phyloP scores from a whole-genome alignment of 495 filamentous ascomycete species.

The Cenococcum geophilum region DNA sequence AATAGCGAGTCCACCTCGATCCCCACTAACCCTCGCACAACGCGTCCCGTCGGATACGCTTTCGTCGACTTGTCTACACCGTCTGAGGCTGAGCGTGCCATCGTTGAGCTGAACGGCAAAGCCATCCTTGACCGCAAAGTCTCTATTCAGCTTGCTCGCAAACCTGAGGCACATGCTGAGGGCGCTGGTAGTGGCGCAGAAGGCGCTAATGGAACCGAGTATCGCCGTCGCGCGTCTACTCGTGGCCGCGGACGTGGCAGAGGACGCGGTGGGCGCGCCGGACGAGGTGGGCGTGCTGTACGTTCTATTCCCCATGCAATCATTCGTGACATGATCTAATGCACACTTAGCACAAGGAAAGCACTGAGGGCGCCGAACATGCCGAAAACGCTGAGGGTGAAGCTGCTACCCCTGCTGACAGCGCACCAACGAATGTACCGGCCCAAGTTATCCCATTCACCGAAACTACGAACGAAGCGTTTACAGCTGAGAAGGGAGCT shows the following conservation, averaged over 20 bases:
- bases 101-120: slow-evolving; percentile 89
- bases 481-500: slow-evolving; percentile 45
- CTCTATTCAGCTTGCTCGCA: slow-evolving; percentile 95
- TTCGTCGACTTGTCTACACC: slow-evolving; percentile 97
- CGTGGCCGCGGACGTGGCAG: slow-evolving; percentile 43
- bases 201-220: slow-evolving; percentile 62
- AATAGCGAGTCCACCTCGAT: slow-evolving; percentile 95
- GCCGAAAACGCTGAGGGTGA: slow-evolving; percentile 28
- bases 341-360: slow-evolving; percentile 24
- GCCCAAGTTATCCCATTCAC: slow-evolving; percentile 50
- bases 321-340: neutral
- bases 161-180: slow-evolving; percentile 81
- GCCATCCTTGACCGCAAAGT: slow-evolving; percentile 97
- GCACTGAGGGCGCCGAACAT: slow-evolving; percentile 30
- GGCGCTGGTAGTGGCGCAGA: slow-evolving; percentile 51
- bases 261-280: slow-evolving; percentile 71
- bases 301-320: slow-evolving; percentile 37
- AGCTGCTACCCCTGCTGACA: slow-evolving; percentile 39
- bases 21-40: slow-evolving; percentile 97
- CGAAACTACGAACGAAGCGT: slow-evolving; percentile 55
- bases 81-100: slow-evolving; percentile 87
- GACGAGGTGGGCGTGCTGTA: slow-evolving; percentile 71
- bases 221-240: slow-evolving; percentile 36
- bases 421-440: slow-evolving; percentile 48
- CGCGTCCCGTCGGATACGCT: slow-evolving; percentile 95